Percentiles rank a stretch among this genome's conserved stretches.
These are phyloP conservation scores for Alternaria alternata DNA, from an alignment of 2,329 filamentous ascomycete genomes.

Conservation along the genomic window DNA sequence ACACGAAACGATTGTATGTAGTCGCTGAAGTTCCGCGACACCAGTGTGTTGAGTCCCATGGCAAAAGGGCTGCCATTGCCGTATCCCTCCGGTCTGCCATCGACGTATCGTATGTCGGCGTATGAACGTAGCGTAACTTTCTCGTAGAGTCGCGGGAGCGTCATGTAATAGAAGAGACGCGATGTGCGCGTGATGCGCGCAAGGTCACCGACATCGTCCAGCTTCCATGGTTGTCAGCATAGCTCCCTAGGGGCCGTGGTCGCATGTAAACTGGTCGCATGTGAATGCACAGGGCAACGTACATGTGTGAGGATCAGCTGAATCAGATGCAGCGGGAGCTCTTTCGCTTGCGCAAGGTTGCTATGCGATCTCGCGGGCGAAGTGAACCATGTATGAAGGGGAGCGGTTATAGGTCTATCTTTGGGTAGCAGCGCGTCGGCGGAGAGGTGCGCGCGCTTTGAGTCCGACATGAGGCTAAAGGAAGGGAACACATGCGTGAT, in stretches of 20 bases:
- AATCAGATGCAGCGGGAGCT: slow-evolving; percentile 66
- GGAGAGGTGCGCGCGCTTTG: slow-evolving; percentile 20
- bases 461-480: slow-evolving; percentile 31
- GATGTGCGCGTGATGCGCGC: slow-evolving; percentile 67
- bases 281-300: slow-evolving; percentile 33
- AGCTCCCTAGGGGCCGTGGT: slow-evolving; percentile 22
- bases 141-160: slow-evolving; percentile 67
- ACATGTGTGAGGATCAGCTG: slow-evolving; percentile 65
- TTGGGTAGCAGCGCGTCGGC: slow-evolving; percentile 16
- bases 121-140: slow-evolving; percentile 65
- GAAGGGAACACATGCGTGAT: slow-evolving; percentile 12
- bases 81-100: slow-evolving; percentile 66
- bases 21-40: slow-evolving; percentile 62
- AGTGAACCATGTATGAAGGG: slow-evolving; percentile 43
- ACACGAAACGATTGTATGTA: slow-evolving; percentile 63
- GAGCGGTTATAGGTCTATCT: slow-evolving; percentile 36
- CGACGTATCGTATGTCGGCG: slow-evolving; percentile 64
- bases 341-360: slow-evolving; percentile 40
- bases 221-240: slow-evolving; percentile 46
- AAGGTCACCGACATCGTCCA: slow-evolving; percentile 66
- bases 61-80: slow-evolving; percentile 70
- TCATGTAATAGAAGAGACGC: slow-evolving; percentile 70
- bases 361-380: slow-evolving; percentile 44
- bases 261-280: background rate
- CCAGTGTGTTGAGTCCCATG: slow-evolving; percentile 69